Evolutionary conservation across 345 rosid species (phyloP).

Genomic region (Leavenworthia alabamica): DNA sequence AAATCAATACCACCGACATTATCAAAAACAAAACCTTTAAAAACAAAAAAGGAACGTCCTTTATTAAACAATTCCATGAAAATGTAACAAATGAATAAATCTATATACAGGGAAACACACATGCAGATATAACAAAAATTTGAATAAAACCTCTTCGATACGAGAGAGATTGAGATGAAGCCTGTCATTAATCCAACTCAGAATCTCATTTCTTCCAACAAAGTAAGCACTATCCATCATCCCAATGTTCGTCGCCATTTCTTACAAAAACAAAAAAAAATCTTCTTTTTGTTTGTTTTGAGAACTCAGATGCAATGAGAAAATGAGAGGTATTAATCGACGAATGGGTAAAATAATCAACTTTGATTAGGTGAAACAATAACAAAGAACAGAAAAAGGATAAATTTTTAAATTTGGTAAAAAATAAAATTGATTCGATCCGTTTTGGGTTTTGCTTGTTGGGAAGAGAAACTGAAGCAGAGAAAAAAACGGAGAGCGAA

Average conservation of each 20-base stretch:
- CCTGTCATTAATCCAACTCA: conserved; percentile 84
- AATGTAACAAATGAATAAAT: neutral
- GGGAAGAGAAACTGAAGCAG: conserved; percentile 29
- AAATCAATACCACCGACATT: conserved; percentile 19
- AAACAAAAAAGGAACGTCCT: conserved; percentile 3
- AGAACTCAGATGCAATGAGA: conserved; percentile 26
- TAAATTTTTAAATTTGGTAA: neutral
- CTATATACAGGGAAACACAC: neutral
- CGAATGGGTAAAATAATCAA: conserved; percentile 4
- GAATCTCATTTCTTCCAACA: conserved; percentile 89
- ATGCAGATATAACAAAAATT: conserved; percentile 13
- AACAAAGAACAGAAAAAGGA: neutral
- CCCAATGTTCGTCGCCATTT: conserved; percentile 85
- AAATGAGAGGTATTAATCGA: conserved; percentile 1
- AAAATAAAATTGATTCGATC: conserved; percentile 23
- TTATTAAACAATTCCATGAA: neutral
- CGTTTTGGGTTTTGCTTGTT: conserved; percentile 32
- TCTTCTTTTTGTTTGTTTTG: neutral
- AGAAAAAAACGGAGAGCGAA: conserved; percentile 33
- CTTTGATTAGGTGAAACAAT: conserved; percentile 6
- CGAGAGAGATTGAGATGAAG: conserved; percentile 90
- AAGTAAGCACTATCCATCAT: conserved; percentile 99
- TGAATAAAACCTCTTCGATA: conserved; percentile 64
- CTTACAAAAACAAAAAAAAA: too few species aligned
- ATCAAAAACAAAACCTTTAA: neutral